Percentiles rank a stretch among this genome's conserved stretches.
These are phyloP conservation scores for Rhynchospora breviuscula DNA, from an alignment of 176 grass and related monocot species.

Conservation along the genomic window DNA sequence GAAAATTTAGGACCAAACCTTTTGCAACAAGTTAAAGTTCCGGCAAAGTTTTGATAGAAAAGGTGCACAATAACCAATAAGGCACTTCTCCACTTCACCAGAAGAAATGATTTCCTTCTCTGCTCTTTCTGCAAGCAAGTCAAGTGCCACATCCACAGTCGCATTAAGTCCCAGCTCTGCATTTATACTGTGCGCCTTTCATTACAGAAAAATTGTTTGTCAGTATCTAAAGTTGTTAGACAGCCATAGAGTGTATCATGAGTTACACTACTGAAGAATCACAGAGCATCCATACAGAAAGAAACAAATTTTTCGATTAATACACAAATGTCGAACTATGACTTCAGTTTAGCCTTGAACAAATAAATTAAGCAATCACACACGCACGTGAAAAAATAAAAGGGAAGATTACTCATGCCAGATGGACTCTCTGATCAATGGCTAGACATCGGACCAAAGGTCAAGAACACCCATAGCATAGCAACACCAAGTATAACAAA, in stretches of 20 bases:
- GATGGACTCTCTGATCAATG: background rate
- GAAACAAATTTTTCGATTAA: background rate
- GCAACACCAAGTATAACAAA: background rate
- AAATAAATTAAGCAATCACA: background rate
- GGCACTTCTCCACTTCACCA: slow-evolving; percentile 48
- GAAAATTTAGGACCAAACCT: slow-evolving; percentile 36
- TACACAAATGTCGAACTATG: background rate
- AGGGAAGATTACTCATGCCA: background rate
- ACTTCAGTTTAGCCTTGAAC: background rate
- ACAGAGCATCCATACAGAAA: background rate
- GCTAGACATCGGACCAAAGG: background rate
- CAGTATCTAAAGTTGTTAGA: background rate
- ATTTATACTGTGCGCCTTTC: slow-evolving; percentile 72
- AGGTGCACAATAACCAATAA: slow-evolving; percentile 78
- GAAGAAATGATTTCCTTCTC: slow-evolving; percentile 85
- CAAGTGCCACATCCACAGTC: slow-evolving; percentile 58
- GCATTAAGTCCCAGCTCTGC: slow-evolving; percentile 78
- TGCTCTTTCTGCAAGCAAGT: slow-evolving; percentile 71
- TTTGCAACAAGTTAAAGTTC: slow-evolving; percentile 70
- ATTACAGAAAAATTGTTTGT: slow-evolving; percentile 19
- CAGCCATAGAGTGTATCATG: background rate
- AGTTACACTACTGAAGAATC: background rate
- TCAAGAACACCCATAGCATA: background rate
- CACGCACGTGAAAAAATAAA: background rate
- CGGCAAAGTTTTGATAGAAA: slow-evolving; percentile 79